phyloP scores from a whole-genome alignment of 1,284 basidiomycete genomes.

The Phellinidium pouzarii region DNA sequence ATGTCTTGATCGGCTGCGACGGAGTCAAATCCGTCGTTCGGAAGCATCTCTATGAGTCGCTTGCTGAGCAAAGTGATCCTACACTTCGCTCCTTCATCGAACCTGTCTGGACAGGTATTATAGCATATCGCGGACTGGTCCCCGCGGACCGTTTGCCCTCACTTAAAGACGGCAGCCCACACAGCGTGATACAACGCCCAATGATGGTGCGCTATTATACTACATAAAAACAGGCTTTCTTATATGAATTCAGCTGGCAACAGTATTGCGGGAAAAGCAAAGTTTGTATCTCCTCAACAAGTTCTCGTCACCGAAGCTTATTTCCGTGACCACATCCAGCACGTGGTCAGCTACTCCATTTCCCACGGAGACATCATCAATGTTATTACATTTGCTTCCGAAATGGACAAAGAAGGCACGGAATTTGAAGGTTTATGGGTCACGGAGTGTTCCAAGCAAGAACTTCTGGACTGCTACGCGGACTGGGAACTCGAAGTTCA shows the following conservation, averaged over 20 bases:
- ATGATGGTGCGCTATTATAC: conserved; percentile 18
- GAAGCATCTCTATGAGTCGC: conserved; percentile 23
- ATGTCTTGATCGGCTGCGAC: conserved; percentile 45
- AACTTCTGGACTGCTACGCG: conserved; percentile 32
- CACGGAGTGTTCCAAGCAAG: conserved; percentile 28
- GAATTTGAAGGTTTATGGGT: conserved; percentile 40
- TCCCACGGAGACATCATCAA: conserved; percentile 40
- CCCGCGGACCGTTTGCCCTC: conserved; percentile 25
- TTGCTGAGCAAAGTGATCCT: conserved; percentile 12
- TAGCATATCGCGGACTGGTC: conserved; percentile 32
- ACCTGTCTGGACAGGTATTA: conserved; percentile 32
- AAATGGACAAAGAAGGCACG: conserved; percentile 35
- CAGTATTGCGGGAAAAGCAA: conserved; percentile 39
- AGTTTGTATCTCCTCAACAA: conserved; percentile 25
- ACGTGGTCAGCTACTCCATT: conserved; percentile 44
- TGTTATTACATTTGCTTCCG: conserved; percentile 39
- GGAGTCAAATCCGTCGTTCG: conserved; percentile 40
- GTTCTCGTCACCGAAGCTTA: conserved; percentile 7
- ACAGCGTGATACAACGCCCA: conserved; percentile 16
- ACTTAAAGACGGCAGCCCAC: conserved; percentile 12
- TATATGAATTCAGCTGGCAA: neutral
- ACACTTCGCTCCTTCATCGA: conserved; percentile 24
- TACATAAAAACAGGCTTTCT: neutral
- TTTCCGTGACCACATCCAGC: conserved; percentile 28
- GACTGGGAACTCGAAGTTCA: conserved; percentile 44